A percentile compares a stretch with the other conserved stretches of the same genome.
phyloP scores from a whole-genome alignment of 2,329 filamentous ascomycete genomes.

The Uncinocarpus reesii region DNA sequence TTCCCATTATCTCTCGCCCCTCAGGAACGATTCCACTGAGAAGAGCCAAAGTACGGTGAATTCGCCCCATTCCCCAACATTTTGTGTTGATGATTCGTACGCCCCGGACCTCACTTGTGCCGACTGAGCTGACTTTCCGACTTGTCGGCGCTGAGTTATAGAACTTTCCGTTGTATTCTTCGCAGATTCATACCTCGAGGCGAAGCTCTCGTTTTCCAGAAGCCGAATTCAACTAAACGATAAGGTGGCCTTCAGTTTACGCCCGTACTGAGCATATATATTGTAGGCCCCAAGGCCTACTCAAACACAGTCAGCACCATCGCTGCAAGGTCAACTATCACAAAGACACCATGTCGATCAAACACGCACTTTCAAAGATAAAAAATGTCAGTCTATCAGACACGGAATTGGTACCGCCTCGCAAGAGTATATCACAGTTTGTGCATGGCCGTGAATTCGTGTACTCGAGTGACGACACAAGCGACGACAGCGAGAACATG shows the following conservation, averaged over 20 bases:
- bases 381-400: conserved; percentile 22
- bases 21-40: background rate
- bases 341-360: conserved; percentile 39
- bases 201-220: no score
- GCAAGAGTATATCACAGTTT: conserved; percentile 34
- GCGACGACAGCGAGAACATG: conserved; percentile 24
- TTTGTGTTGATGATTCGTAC: no score
- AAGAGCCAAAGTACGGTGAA: no score
- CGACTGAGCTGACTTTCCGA: background rate
- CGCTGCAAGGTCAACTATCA: background rate
- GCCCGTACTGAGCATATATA: background rate
- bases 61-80: background rate
- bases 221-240: no score
- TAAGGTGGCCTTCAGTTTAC: background rate
- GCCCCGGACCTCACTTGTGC: background rate
- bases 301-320: background rate
- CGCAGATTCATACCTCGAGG: no score
- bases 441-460: conserved; percentile 34
- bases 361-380: conserved; percentile 36
- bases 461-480: conserved; percentile 37
- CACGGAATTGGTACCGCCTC: conserved; percentile 27
- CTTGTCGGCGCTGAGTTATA: background rate
- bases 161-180: background rate
- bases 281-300: background rate
- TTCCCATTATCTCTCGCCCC: background rate